Evolutionary conservation across 257 asterid species (phyloP).

Genomic region (Cruciata laevipes): DNA sequence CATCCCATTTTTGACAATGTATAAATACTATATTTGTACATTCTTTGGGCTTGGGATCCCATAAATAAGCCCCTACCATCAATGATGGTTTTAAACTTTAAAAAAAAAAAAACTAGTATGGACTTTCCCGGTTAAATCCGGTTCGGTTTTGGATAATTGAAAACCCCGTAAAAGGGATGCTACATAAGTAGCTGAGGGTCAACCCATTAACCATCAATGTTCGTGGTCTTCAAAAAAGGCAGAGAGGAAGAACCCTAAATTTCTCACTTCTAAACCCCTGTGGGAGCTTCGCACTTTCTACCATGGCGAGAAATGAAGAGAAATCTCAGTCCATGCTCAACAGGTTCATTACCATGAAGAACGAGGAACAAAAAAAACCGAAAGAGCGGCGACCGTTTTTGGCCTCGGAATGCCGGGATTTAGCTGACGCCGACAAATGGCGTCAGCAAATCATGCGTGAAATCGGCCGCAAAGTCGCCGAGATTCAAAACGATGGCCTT

Average conservation of each 20-base stretch:
- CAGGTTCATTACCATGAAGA: conserved; percentile 81
- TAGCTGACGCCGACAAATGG: conserved; percentile 98
- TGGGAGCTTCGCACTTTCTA: neutral
- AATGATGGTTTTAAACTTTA: too few species aligned
- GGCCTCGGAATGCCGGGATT: conserved; percentile 95
- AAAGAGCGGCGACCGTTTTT: conserved; percentile 91
- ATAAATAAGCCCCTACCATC: too few species aligned
- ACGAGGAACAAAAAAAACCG: conserved; percentile 80
- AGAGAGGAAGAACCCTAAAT: neutral
- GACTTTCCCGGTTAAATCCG: neutral
- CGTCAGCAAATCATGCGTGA: conserved; percentile 96
- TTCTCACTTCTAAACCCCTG: neutral
- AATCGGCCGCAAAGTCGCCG: conserved; percentile 87
- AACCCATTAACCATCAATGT: neutral
- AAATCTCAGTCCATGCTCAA: conserved; percentile 96
- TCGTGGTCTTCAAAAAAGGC: neutral
- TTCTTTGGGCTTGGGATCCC: too few species aligned
- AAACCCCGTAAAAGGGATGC: neutral
- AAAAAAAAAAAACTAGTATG: too few species aligned
- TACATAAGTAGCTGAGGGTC: neutral
- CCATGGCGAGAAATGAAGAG: conserved; percentile 99
- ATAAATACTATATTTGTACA: too few species aligned
- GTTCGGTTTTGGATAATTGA: neutral
- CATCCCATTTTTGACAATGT: too few species aligned
- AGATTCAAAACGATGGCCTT: conserved; percentile 86